Conservation (phyloP, 192 early-diverging fungal genomes). For the Rhizophagus sp. region DNA sequence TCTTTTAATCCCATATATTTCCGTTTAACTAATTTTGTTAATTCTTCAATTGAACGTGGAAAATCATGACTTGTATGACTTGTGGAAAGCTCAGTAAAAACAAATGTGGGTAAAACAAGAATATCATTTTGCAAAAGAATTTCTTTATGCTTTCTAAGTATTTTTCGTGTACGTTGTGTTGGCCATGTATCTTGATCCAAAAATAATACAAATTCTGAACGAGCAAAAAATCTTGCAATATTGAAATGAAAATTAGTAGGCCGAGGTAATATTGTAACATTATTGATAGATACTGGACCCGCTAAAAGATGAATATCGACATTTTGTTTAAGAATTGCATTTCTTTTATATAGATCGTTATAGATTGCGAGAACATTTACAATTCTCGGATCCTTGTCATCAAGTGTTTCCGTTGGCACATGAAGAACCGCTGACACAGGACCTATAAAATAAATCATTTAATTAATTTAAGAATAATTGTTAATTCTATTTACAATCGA, state of each 20-base stretch:
- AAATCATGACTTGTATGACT: not conserved
- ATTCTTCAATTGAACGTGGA: not conserved
- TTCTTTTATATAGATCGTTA: slow-evolving; percentile 37
- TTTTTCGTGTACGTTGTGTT: slow-evolving; percentile 42
- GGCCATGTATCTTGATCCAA: slow-evolving; percentile 46
- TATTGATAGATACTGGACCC: slow-evolving; percentile 27
- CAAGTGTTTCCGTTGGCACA: slow-evolving; percentile 24
- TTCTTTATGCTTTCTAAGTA: slow-evolving; percentile 17
- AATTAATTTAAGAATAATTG: not conserved
- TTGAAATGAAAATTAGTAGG: slow-evolving; percentile 55
- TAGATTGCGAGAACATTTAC: slow-evolving; percentile 2
- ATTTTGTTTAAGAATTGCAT: slow-evolving; percentile 38
- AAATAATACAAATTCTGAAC: slow-evolving; percentile 50
- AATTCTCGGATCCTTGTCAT: slow-evolving; percentile 20
- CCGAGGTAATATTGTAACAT: slow-evolving; percentile 33
- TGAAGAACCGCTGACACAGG: slow-evolving; percentile 58
- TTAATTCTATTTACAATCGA: not conserved
- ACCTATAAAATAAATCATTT: slow-evolving; percentile 32
- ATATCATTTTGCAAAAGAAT: slow-evolving; percentile 42
- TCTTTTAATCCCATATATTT: slow-evolving; percentile 33
- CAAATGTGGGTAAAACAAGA: slow-evolving; percentile 55
- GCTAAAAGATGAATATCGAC: slow-evolving; percentile 54
- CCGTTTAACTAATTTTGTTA: not conserved
- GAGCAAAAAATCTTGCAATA: slow-evolving; percentile 54
- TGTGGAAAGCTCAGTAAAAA: slow-evolving; percentile 32